Percentiles rank a stretch among this genome's conserved stretches.
These are phyloP conservation scores for Potentilla sterilis DNA, from an alignment of 306 rosid genomes.

Conservation along the genomic window DNA sequence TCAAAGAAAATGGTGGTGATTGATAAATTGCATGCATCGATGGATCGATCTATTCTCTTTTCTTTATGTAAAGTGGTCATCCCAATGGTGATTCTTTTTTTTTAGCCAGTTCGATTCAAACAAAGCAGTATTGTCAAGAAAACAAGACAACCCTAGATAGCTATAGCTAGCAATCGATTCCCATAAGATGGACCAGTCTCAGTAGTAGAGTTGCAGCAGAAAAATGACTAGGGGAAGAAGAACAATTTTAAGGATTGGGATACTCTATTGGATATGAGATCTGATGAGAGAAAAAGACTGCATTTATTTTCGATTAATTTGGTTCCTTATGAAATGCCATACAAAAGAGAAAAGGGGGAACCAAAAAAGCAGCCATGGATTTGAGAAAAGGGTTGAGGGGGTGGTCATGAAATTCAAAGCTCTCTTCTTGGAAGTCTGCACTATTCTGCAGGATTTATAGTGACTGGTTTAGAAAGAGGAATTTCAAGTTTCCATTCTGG, in stretches of 20 bases:
- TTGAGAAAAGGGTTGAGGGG: background rate
- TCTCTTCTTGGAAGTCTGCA: constrained; percentile 42
- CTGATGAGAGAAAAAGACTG: background rate
- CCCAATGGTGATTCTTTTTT: background rate
- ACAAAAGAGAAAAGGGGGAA: constrained; percentile 3
- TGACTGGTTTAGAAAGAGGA: constrained; percentile 43
- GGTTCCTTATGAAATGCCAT: background rate
- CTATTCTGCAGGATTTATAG: constrained; percentile 42
- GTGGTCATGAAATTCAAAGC: constrained; percentile 53
- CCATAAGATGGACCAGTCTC: background rate
- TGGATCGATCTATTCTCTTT: background rate
- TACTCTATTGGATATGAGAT: background rate
- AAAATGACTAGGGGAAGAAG: background rate
- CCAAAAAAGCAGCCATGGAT: background rate
- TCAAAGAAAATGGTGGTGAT: constrained; percentile 5
- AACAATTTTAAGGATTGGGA: background rate
- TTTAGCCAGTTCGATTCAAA: constrained; percentile 4
- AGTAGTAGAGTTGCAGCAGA: constrained; percentile 2
- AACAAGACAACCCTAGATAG: background rate
- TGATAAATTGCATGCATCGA: background rate
- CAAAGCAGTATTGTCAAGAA: background rate
- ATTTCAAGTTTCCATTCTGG: constrained; percentile 45
- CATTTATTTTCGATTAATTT: background rate
- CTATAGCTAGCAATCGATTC: background rate
- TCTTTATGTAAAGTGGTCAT: background rate